These are phyloP conservation scores for Aspergillus sclerotioniger DNA, from an alignment of 495 filamentous ascomycete species.

Conservation along the genomic window DNA sequence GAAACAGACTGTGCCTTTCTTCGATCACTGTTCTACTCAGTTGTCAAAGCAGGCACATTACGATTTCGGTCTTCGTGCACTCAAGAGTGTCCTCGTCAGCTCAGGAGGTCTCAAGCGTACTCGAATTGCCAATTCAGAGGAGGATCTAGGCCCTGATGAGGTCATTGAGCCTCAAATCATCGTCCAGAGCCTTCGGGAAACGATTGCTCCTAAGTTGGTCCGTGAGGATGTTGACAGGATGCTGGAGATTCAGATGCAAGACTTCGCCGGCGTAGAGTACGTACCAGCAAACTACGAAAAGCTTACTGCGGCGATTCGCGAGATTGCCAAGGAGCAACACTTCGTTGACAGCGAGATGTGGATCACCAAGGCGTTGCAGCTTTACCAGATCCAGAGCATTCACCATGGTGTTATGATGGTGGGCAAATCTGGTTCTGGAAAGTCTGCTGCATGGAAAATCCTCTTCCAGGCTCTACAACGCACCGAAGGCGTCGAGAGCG, in stretches of 20 bases:
- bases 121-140: slow-evolving; percentile 59
- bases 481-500: slow-evolving; percentile 86
- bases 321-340: slow-evolving; percentile 76
- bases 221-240: slow-evolving; percentile 85
- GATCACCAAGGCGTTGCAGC: slow-evolving; percentile 94
- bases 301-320: slow-evolving; percentile 76
- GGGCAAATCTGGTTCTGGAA: slow-evolving; percentile 89
- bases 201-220: slow-evolving; percentile 95
- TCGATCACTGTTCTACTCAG: slow-evolving; percentile 76
- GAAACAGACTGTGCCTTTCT: slow-evolving; percentile 94
- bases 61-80: slow-evolving; percentile 93
- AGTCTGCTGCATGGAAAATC: slow-evolving; percentile 91
- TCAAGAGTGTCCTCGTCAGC: slow-evolving; percentile 97
- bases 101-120: slow-evolving; percentile 93
- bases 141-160: slow-evolving; percentile 63
- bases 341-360: slow-evolving; percentile 87
- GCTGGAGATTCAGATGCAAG: slow-evolving; percentile 76
- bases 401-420: slow-evolving; percentile 99
- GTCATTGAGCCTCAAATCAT: slow-evolving; percentile 95
- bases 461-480: slow-evolving; percentile 90
- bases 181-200: slow-evolving; percentile 96
- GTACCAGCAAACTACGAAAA: slow-evolving; percentile 79
- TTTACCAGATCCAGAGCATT: slow-evolving; percentile 95
- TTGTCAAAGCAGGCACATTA: slow-evolving; percentile 98
- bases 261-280: slow-evolving; percentile 92